These are phyloP conservation scores for Pythium phragmitis DNA, from an alignment of 352 stramenopile genomes.

Conservation along the genomic window DNA sequence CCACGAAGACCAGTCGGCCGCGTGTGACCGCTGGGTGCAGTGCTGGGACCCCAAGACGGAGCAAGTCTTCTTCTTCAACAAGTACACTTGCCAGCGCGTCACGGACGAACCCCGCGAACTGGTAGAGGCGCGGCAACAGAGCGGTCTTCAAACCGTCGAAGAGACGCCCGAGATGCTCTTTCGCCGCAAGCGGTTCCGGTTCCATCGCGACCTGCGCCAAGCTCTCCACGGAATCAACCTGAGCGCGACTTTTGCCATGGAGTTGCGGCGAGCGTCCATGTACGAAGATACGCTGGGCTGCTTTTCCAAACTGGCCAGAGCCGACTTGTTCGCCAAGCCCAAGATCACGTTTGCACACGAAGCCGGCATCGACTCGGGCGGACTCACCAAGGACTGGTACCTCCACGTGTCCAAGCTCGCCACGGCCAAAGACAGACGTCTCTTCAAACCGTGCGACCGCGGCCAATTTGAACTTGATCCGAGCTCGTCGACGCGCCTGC, in stretches of 20 bases:
- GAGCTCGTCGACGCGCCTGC: conserved; percentile 30
- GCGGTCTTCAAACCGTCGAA: conserved; percentile 43
- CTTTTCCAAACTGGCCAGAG: conserved; percentile 46
- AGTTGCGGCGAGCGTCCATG: conserved; percentile 56
- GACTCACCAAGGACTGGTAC: conserved; percentile 90
- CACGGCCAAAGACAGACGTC: conserved; percentile 29
- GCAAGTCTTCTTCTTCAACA: conserved; percentile 90
- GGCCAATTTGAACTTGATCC: conserved; percentile 53
- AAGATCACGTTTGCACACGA: conserved; percentile 84
- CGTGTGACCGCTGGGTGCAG: conserved; percentile 78
- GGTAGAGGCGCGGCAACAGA: conserved; percentile 35
- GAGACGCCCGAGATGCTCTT: conserved; percentile 82
- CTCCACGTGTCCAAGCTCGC: conserved; percentile 64
- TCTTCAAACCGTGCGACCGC: conserved; percentile 63
- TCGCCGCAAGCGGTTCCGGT: conserved; percentile 82
- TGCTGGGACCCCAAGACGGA: conserved; percentile 87
- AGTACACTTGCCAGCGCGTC: conserved; percentile 72
- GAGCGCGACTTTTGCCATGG: conserved; percentile 38
- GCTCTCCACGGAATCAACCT: conserved; percentile 34
- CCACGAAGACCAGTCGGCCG: conserved; percentile 48
- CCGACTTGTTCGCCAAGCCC: conserved; percentile 62
- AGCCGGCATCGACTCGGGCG: conserved; percentile 84
- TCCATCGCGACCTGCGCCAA: conserved; percentile 72
- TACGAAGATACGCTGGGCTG: conserved; percentile 64
- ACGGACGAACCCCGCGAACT: conserved; percentile 59